Evolutionary conservation across 352 stramenopile species (phyloP).

Genomic region (Lagenidium sp.): DNA sequence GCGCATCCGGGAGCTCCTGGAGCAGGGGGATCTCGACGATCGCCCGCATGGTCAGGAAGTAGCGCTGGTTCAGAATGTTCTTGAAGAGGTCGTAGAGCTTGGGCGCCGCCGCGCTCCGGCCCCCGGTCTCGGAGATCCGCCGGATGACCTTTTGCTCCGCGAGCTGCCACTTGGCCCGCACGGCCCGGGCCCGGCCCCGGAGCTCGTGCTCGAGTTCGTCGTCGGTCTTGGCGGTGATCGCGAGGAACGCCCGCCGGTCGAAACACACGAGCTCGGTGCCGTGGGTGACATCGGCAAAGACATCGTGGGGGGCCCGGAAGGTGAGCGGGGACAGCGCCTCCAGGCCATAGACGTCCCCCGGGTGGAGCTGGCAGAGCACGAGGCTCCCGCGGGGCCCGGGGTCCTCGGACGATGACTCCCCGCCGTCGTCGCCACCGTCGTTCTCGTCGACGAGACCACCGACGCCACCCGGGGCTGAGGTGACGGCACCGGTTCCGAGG

Average conservation of each 20-base stretch:
- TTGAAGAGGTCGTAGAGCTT: constrained; percentile 58
- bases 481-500: neutral
- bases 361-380: constrained; percentile 28
- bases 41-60: constrained; percentile 41
- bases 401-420: too few species aligned
- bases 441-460: neutral
- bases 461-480: neutral
- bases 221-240: constrained; percentile 32
- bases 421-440: neutral
- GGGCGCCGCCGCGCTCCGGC: constrained; percentile 6
- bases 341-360: constrained; percentile 43
- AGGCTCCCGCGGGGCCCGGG: neutral
- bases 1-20: constrained; percentile 22
- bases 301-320: constrained; percentile 9
- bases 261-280: constrained; percentile 20
- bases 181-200: constrained; percentile 16
- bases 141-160: constrained; percentile 24
- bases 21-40: constrained; percentile 42
- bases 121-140: neutral
- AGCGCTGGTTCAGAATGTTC: constrained; percentile 61
- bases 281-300: constrained; percentile 12
- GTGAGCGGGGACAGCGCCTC: constrained; percentile 22
- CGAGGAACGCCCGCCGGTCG: constrained; percentile 20
- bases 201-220: constrained; percentile 40
- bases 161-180: constrained; percentile 39